Conservation (phyloP, 2,329 filamentous ascomycete species). For the Ramularia endophylla region DNA sequence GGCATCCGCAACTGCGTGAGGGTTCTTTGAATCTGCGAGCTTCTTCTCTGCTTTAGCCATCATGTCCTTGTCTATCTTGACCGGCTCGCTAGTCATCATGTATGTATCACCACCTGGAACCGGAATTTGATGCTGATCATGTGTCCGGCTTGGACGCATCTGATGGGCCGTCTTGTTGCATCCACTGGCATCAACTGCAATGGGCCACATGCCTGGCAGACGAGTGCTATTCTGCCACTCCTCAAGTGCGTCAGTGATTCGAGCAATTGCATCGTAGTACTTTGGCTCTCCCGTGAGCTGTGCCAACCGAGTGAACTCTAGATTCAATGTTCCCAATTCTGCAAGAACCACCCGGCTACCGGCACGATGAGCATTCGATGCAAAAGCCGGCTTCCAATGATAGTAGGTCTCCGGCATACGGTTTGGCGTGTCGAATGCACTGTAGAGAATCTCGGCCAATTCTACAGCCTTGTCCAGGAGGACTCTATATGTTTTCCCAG, state of each 20-base stretch:
- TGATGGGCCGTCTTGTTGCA: constrained; percentile 51
- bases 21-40: neutral
- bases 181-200: constrained; percentile 69
- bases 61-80: constrained; percentile 8
- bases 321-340: constrained; percentile 70
- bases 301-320: constrained; percentile 86
- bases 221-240: constrained; percentile 65
- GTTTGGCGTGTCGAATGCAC: constrained; percentile 86
- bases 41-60: constrained; percentile 4
- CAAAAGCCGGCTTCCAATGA: constrained; percentile 63
- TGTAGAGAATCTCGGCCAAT: constrained; percentile 73
- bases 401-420: constrained; percentile 84
- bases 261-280: constrained; percentile 85
- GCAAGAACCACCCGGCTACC: constrained; percentile 51
- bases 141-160: constrained; percentile 7
- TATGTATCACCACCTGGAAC: constrained; percentile 20
- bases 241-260: constrained; percentile 75
- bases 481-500: constrained; percentile 60
- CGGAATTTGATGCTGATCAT: constrained; percentile 10
- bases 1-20: neutral
- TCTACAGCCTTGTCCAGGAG: constrained; percentile 73
- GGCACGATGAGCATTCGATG: constrained; percentile 59
- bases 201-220: constrained; percentile 75
- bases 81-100: constrained; percentile 16
- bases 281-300: constrained; percentile 75